Evolutionary conservation across 805 yeast species (phyloP), one percentile per base, ranked within the genome.

Genomic region (Lachancea waltii): DNA sequence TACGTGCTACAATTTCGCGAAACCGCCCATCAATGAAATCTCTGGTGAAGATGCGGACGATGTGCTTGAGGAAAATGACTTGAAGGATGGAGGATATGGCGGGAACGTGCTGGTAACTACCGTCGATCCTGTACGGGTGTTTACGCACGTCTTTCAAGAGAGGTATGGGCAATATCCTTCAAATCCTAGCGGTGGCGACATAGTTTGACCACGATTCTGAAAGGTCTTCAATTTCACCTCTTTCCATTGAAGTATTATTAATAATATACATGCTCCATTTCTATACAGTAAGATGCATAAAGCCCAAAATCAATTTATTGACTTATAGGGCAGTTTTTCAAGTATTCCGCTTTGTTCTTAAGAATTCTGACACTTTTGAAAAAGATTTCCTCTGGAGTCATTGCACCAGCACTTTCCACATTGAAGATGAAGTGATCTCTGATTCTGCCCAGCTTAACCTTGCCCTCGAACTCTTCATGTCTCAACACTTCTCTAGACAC

Each of bases 401-500:
- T 89, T 29, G 97, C 95, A 27, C 98, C 97, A 2, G 95, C 81
- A 40, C 90, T 79, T 65, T 92, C 98, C 33, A 92, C 87, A 53
- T 87, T 85, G 69, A 86, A 92, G 36, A 92, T 85, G 62, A 92
- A 92, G 54, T 92, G 95, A 60, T 84, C 92, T 62, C 95, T 80
- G 49, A 73, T 73, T 64, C 98, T 79, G 30, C 97, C 98, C 38
- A 92, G 71, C 62, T 82, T 83, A 40, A 92, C 97, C 53, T 85
- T 84, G 28, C 83, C 94, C 33, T 79, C 70, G 53, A 92, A 92
- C 60, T 92, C 95, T 36, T 78, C 83, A 62, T 92, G 96, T 63
- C 98, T 79, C 51, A 92, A 71, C 9, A 89, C 97, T 64, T 92
- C 98, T 64, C 98, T 77, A 5, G 96, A 85, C 28, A 92, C 98